phyloP scores from a whole-genome alignment of 345 rosid species.

The Gossypium sturtianum region DNA sequence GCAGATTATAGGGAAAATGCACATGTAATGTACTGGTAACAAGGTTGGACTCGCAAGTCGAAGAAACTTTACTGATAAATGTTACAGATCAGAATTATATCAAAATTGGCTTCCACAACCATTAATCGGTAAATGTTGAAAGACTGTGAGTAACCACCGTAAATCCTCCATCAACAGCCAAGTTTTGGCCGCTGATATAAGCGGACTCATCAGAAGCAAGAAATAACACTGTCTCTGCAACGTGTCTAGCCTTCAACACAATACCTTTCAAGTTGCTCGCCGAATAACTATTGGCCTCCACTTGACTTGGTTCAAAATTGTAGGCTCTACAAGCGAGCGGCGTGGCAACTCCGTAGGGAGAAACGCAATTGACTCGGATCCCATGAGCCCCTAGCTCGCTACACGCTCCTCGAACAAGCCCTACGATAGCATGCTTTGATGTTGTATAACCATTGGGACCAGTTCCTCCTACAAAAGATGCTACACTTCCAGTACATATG shows the following conservation, averaged over 20 bases:
- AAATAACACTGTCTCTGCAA: conserved; percentile 82
- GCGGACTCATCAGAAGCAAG: conserved; percentile 83
- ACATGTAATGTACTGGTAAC: conserved; percentile 31
- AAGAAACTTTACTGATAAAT: not conserved
- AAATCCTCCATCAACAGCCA: conserved; percentile 83
- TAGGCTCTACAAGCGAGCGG: conserved; percentile 59
- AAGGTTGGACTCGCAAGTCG: conserved; percentile 28
- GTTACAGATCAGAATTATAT: not conserved
- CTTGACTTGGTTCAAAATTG: conserved; percentile 36
- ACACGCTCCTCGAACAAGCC: conserved; percentile 63
- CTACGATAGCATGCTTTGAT: conserved; percentile 76
- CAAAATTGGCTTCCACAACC: conserved; percentile 1
- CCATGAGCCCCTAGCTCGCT: conserved; percentile 76
- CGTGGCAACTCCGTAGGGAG: conserved; percentile 83
- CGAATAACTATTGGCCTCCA: conserved; percentile 40
- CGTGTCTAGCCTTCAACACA: conserved; percentile 58
- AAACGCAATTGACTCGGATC: conserved; percentile 76
- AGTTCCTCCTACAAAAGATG: conserved; percentile 49
- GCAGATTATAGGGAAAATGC: conserved; percentile 35
- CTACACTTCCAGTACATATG: conserved; percentile 67
- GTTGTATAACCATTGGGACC: conserved; percentile 76
- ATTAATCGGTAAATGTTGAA: not conserved
- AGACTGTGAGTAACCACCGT: conserved; percentile 42
- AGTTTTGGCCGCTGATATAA: conserved; percentile 78
- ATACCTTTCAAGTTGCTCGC: conserved; percentile 61